A percentile compares a stretch with the other conserved stretches of the same genome.
Conservation (phyloP, 1,284 basidiomycete species). For the Mrakiaceae sp. region DNA sequence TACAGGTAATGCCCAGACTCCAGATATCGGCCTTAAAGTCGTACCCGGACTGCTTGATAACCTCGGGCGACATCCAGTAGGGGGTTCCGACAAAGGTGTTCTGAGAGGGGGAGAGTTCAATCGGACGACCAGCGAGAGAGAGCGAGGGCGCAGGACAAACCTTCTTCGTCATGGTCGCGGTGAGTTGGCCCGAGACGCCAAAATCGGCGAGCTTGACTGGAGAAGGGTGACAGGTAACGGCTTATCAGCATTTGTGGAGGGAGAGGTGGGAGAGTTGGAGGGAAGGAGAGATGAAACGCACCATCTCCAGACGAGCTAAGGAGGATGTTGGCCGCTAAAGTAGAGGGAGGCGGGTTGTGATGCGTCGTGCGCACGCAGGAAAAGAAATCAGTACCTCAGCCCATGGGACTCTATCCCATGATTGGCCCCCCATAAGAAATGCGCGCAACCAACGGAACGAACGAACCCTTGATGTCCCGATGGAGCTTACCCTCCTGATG, state of each 20-base stretch:
- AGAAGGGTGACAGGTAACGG: background rate
- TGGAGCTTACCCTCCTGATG: conserved; percentile 95
- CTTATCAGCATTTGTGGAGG: background rate
- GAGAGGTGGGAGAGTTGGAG: background rate
- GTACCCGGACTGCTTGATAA: conserved; percentile 98
- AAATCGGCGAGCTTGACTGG: conserved; percentile 93
- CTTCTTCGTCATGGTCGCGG: conserved; percentile 93
- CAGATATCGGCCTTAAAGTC: conserved; percentile 98
- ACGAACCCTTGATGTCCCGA: conserved; percentile 88
- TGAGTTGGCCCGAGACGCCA: conserved; percentile 96
- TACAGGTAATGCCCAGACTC: conserved; percentile 92
- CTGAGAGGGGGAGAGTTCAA: conserved; percentile 22
- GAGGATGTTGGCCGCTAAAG: conserved; percentile 80
- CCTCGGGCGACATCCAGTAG: conserved; percentile 99
- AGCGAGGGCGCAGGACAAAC: conserved; percentile 16
- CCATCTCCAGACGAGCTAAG: conserved; percentile 80
- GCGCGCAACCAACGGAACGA: background rate
- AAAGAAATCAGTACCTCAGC: background rate
- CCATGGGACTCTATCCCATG: background rate
- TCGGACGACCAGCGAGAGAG: background rate
- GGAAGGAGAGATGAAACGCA: conserved; percentile 8
- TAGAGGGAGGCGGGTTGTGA: background rate
- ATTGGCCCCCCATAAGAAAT: background rate
- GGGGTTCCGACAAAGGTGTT: conserved; percentile 97
- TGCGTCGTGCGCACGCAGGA: background rate